phyloP scores from a whole-genome alignment of 495 filamentous ascomycete genomes.

The Paragyromitra xinjiangensis region DNA sequence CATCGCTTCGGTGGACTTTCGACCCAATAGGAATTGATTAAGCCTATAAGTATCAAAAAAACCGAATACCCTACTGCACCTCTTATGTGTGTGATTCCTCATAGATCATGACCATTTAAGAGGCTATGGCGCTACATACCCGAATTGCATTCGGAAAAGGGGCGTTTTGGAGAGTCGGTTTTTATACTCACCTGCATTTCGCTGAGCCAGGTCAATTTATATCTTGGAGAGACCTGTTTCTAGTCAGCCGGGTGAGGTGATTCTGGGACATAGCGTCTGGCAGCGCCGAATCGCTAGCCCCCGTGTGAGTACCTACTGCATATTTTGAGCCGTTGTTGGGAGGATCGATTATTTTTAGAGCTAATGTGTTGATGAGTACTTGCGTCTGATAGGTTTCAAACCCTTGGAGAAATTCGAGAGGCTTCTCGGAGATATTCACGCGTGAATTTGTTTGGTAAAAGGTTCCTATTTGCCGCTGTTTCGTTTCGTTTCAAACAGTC shows the following conservation, averaged over 20 bases:
- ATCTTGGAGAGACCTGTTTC: constrained; percentile 27
- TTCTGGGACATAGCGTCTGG: constrained; percentile 26
- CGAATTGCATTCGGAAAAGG: background rate
- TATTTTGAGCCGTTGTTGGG: background rate
- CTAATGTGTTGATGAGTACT: background rate
- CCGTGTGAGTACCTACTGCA: constrained; percentile 1
- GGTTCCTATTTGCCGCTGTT: constrained; percentile 8
- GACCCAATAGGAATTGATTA: constrained; percentile 4
- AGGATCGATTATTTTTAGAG: constrained; percentile 5
- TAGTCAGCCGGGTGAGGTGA: background rate
- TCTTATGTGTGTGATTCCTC: background rate
- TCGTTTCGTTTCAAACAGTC: constrained; percentile 34
- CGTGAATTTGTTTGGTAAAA: constrained; percentile 35
- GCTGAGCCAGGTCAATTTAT: constrained; percentile 5
- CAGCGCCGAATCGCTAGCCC: background rate
- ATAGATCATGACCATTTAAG: background rate
- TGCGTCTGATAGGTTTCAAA: constrained; percentile 17
- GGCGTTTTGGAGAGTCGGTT: background rate
- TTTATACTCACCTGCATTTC: constrained; percentile 17
- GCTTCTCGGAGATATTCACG: background rate
- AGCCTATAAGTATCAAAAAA: constrained; percentile 3
- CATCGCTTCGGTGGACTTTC: constrained; percentile 6
- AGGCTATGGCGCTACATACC: constrained; percentile 25
- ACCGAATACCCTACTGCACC: constrained; percentile 7
- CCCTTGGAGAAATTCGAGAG: constrained; percentile 8